A percentile compares a stretch with the other conserved stretches of the same genome.
These are phyloP conservation scores for Sophora flavescens DNA, from an alignment of 306 rosid species.

Conservation along the genomic window DNA sequence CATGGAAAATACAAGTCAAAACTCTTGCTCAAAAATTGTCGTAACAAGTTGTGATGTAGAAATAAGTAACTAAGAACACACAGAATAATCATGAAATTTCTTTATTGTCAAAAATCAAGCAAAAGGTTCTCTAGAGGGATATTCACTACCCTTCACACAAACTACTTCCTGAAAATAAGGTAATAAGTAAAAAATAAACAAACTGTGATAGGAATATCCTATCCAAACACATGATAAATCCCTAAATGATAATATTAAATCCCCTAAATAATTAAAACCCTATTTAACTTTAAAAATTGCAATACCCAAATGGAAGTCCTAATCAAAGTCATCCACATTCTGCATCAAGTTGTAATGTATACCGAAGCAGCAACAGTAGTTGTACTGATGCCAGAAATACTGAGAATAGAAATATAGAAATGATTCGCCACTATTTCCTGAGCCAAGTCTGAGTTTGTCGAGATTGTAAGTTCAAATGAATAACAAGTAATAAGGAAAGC, in stretches of 20 bases:
- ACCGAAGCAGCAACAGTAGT: background rate
- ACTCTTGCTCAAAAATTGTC: constrained; percentile 18
- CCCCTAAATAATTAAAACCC: too few relatives aligned
- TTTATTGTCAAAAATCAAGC: constrained; percentile 10
- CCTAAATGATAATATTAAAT: too few relatives aligned
- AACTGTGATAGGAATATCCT: constrained; percentile 6
- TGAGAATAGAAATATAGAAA: too few relatives aligned
- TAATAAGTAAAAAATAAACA: background rate
- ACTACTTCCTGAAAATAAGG: background rate
- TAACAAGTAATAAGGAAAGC: too few relatives aligned
- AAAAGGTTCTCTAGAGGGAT: constrained; percentile 10
- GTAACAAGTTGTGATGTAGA: background rate
- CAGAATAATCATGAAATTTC: background rate
- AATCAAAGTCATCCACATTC: constrained; percentile 12
- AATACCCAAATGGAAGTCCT: background rate
- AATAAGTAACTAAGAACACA: background rate
- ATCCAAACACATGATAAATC: background rate
- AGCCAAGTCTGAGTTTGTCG: too few relatives aligned
- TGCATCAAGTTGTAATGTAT: constrained; percentile 9
- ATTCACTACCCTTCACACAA: constrained; percentile 2
- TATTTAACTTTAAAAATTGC: background rate
- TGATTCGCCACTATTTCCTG: too few relatives aligned
- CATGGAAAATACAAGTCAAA: constrained; percentile 29
- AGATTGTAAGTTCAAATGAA: too few relatives aligned
- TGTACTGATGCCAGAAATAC: too few relatives aligned